These are phyloP conservation scores for Rhodotorula sp. DNA, from an alignment of 1,284 basidiomycete species.

Conservation along the genomic window DNA sequence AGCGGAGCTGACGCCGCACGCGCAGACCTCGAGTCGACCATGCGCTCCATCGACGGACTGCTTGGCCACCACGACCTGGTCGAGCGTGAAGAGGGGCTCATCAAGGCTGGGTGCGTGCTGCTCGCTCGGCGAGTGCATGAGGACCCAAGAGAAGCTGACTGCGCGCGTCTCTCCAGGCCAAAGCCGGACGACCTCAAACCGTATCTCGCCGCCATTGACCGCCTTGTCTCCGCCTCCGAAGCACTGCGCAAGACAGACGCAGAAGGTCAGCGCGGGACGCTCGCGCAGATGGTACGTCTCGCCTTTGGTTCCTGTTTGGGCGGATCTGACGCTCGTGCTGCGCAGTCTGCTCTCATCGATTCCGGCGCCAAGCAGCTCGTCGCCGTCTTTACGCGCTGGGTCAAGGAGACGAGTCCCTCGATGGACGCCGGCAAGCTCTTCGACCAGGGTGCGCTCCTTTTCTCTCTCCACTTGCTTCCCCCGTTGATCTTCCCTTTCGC, in stretches of 20 bases:
- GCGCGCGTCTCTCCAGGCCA: constrained; percentile 16
- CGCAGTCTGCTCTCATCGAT: constrained; percentile 32
- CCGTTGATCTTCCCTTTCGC: background rate
- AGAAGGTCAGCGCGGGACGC: constrained; percentile 33
- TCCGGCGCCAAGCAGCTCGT: constrained; percentile 33
- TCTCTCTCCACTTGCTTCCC: background rate
- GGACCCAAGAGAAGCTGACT: background rate
- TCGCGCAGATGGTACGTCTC: constrained; percentile 34
- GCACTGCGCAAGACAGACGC: constrained; percentile 40
- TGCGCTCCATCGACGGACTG: constrained; percentile 45
- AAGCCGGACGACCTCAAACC: constrained; percentile 35
- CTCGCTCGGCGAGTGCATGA: background rate
- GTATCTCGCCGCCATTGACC: constrained; percentile 38
- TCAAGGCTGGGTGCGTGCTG: constrained; percentile 29
- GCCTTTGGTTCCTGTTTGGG: background rate
- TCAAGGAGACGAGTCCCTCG: constrained; percentile 31
- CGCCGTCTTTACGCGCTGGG: constrained; percentile 34
- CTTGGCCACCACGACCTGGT: constrained; percentile 45
- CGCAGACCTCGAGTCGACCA: constrained; percentile 42
- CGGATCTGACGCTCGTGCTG: background rate
- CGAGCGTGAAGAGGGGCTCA: constrained; percentile 42
- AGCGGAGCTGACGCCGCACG: background rate
- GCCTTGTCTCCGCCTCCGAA: constrained; percentile 36
- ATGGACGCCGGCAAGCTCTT: constrained; percentile 39
- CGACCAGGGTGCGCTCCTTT: constrained; percentile 29